Conservation (phyloP, 2,329 filamentous ascomycete species). For the Chaetomiaceae sp. region DNA sequence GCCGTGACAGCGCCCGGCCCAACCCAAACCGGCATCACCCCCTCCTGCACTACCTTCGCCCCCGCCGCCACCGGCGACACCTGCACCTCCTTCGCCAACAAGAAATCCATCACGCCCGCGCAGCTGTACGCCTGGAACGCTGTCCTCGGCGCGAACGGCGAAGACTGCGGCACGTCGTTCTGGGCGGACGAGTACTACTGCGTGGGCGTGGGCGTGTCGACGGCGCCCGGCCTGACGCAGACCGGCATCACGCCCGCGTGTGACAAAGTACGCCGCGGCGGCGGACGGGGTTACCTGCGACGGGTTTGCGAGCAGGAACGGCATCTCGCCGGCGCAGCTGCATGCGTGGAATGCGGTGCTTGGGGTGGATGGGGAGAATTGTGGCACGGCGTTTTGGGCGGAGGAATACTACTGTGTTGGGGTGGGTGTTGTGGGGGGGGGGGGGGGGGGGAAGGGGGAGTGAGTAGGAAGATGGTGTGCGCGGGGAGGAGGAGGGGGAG, state of each 20-base stretch:
- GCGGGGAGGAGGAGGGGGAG: no score
- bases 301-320: background rate
- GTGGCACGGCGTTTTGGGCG: constrained; percentile 4
- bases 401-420: constrained; percentile 8
- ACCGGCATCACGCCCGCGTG: constrained; percentile 3
- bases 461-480: no score
- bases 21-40: background rate
- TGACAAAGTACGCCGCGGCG: constrained; percentile 4
- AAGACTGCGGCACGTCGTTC: no score
- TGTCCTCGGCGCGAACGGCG: background rate
- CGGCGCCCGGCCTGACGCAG: constrained; percentile 4
- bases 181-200: no score
- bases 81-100: constrained; percentile 8
- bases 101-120: constrained; percentile 2
- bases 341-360: constrained; percentile 5
- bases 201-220: background rate
- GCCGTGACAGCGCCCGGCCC: background rate
- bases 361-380: background rate
- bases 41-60: constrained; percentile 2
- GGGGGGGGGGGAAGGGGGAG: no score
- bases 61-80: background rate
- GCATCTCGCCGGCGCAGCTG: constrained; percentile 1
- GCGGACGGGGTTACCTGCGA: background rate
- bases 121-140: constrained; percentile 8
- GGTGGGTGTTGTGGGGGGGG: background rate